A percentile compares a stretch with the other conserved stretches of the same genome.
phyloP scores from a whole-genome alignment of 2,329 filamentous ascomycete species.

The Ceratocystis smalleyi region DNA sequence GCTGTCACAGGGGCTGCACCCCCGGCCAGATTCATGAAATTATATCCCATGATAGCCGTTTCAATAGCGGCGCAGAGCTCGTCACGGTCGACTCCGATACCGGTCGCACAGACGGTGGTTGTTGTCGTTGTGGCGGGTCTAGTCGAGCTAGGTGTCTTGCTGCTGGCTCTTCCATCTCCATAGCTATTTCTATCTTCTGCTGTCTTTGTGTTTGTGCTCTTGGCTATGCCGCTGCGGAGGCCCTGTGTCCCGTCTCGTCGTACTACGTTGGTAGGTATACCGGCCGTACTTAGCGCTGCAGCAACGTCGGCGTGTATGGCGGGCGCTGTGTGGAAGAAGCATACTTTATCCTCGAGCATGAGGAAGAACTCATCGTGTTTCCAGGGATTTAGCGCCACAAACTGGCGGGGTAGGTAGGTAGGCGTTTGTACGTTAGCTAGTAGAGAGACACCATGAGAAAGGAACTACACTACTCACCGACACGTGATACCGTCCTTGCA shows the following conservation, averaged over 20 bases:
- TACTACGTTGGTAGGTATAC: slow-evolving; percentile 19
- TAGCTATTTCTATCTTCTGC: no score
- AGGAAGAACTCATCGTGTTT: slow-evolving; percentile 10
- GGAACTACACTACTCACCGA: slow-evolving; percentile 8
- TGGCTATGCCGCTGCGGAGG: not conserved
- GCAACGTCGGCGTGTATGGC: slow-evolving; percentile 16
- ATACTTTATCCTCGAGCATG: slow-evolving; percentile 18
- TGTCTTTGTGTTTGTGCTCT: no score
- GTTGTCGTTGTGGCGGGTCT: not conserved
- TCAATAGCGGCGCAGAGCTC: slow-evolving; percentile 11
- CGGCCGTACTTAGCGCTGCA: slow-evolving; percentile 18
- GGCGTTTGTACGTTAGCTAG: not conserved
- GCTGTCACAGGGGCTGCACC: slow-evolving; percentile 12
- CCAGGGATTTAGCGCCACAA: slow-evolving; percentile 10
- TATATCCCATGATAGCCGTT: slow-evolving; percentile 13
- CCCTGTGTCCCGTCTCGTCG: slow-evolving; percentile 17
- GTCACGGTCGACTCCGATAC: not conserved
- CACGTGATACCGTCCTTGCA: slow-evolving; percentile 7
- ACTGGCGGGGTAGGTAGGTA: not conserved
- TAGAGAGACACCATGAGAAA: not conserved
- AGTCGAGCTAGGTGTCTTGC: not conserved
- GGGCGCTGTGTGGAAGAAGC: slow-evolving; percentile 19
- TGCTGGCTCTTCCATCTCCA: not conserved
- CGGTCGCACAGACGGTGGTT: not conserved
- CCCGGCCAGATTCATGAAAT: slow-evolving; percentile 12